Percentiles rank a stretch among this genome's conserved stretches.
These are phyloP conservation scores for Brettanomyces naardenensis DNA, from an alignment of 805 yeast species.

Conservation along the genomic window DNA sequence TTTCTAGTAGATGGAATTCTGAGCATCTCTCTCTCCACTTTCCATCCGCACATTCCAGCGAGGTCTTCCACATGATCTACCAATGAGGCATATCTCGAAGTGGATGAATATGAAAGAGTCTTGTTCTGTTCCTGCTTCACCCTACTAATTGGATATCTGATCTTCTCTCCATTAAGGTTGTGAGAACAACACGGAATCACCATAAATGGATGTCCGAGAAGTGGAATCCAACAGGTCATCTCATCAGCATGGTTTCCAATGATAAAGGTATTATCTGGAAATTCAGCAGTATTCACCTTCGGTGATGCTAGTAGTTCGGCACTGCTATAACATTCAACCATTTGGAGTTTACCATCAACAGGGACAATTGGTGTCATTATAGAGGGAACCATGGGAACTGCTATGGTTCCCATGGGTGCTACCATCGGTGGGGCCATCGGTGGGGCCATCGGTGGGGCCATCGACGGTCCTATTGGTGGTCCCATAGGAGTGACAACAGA, in stretches of 20 bases:
- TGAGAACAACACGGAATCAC: constrained; percentile 97
- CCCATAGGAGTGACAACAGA: constrained; percentile 1
- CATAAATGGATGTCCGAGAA: constrained; percentile 77
- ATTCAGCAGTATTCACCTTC: constrained; percentile 55
- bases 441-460: not conserved
- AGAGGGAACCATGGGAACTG: too few species aligned
- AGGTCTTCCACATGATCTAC: constrained; percentile 78
- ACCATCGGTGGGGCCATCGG: too few species aligned
- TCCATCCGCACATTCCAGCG: constrained; percentile 72
- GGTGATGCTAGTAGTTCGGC: constrained; percentile 42
- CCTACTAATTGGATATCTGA: constrained; percentile 49
- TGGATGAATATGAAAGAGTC: constrained; percentile 25
- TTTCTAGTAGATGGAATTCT: constrained; percentile 93
- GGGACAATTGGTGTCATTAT: constrained; percentile 2
- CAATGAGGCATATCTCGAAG: constrained; percentile 74
- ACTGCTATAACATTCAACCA: constrained; percentile 50
- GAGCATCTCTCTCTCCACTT: constrained; percentile 74
- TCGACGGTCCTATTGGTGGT: constrained; percentile 1
- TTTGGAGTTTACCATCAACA: constrained; percentile 27
- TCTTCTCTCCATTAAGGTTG: constrained; percentile 66
- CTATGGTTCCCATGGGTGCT: too few species aligned
- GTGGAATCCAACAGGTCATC: constrained; percentile 90
- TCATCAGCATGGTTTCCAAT: constrained; percentile 97
- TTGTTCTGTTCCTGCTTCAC: constrained; percentile 10
- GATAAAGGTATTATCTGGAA: constrained; percentile 64